Percentiles rank a stretch among this genome's conserved stretches.
These are phyloP conservation scores for Colletotrichum sp. DNA, from an alignment of 2,329 filamentous ascomycete genomes.

Conservation along the genomic window DNA sequence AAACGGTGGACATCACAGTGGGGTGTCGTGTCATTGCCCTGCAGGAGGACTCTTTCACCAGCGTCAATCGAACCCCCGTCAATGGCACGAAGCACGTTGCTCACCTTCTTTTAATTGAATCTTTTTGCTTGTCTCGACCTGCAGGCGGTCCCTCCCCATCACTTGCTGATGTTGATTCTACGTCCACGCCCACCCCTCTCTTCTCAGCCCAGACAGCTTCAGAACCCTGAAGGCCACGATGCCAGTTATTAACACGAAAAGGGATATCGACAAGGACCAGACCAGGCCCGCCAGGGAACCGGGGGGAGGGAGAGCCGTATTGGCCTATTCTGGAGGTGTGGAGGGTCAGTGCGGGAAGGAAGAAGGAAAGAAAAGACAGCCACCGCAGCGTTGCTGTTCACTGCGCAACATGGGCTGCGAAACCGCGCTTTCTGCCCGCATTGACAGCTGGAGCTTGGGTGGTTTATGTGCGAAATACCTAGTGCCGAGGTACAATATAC, in stretches of 20 bases:
- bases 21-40: background rate
- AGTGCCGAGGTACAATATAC: no score
- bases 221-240: constrained; percentile 2
- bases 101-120: background rate
- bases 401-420: background rate
- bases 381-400: background rate
- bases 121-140: background rate
- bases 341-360: background rate
- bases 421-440: background rate
- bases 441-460: constrained; percentile 7
- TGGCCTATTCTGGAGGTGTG: background rate
- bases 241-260: background rate
- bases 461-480: background rate
- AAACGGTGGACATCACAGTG: constrained; percentile 7
- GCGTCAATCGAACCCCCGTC: background rate
- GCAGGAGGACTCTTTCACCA: background rate
- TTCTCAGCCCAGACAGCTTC: background rate
- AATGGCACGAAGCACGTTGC: background rate
- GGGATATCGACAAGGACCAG: constrained; percentile 1
- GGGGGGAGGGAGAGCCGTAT: background rate
- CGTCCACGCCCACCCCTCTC: background rate
- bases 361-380: background rate
- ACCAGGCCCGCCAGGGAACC: background rate
- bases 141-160: background rate
- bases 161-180: background rate